A percentile compares a stretch with the other conserved stretches of the same genome.
Conservation (phyloP, 495 filamentous ascomycete species). For the Diplogelasinospora grovesii region DNA sequence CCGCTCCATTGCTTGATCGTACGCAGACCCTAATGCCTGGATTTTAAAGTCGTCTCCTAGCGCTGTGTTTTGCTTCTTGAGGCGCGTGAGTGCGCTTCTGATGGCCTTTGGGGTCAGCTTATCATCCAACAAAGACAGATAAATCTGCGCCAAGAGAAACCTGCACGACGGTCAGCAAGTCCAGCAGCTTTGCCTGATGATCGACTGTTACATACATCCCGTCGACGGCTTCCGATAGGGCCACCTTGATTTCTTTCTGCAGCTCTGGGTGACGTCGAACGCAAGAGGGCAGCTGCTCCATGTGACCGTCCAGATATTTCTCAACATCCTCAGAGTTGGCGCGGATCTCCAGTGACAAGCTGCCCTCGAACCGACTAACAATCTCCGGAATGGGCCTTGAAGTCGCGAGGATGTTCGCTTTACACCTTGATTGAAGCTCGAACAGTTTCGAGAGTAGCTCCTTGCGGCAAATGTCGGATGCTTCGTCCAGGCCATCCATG, state of each 20-base stretch:
- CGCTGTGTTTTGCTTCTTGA: neutral
- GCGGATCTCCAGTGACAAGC: neutral
- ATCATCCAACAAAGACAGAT: conserved; percentile 1
- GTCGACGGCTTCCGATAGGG: neutral
- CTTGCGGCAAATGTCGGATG: neutral
- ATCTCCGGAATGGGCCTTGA: conserved; percentile 3
- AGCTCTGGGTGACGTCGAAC: neutral
- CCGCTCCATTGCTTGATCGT: conserved; percentile 2
- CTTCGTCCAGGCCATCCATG: conserved; percentile 3
- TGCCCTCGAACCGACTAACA: neutral
- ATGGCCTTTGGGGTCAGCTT: neutral
- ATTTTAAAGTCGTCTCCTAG: neutral
- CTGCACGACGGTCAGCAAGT: neutral
- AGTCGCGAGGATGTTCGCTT: conserved; percentile 2
- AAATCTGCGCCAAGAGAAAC: conserved; percentile 6
- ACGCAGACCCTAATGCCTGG: neutral
- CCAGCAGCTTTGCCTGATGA: neutral
- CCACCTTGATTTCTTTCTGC: neutral
- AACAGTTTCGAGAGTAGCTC: neutral
- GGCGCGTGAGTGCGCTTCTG: neutral
- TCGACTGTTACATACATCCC: neutral
- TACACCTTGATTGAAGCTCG: neutral
- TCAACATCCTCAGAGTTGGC: conserved; percentile 1
- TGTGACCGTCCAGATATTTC: conserved; percentile 1
- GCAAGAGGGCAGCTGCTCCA: neutral